phyloP scores from a whole-genome alignment of 1,284 basidiomycete genomes.

The Apiotrichum siamense region DNA sequence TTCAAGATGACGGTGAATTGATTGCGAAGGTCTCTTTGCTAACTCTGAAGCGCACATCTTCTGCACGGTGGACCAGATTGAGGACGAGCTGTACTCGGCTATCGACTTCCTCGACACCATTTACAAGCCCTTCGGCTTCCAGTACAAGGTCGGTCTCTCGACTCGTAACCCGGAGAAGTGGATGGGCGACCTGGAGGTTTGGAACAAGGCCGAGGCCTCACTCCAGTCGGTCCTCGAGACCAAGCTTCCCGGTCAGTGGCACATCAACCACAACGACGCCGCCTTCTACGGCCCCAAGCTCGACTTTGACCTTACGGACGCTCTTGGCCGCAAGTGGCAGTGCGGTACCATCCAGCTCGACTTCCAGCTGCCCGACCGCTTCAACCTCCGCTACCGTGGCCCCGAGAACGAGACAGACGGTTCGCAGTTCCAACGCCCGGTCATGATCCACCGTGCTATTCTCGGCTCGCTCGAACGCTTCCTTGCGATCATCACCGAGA shows the following conservation, averaged over 20 bases:
- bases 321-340: slow-evolving; percentile 87
- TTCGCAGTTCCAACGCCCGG: slow-evolving; percentile 66
- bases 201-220: slow-evolving; percentile 82
- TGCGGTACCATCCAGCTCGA: slow-evolving; percentile 95
- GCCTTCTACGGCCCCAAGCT: slow-evolving; percentile 95
- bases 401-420: slow-evolving; percentile 48
- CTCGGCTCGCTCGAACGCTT: slow-evolving; percentile 92
- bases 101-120: slow-evolving; percentile 94
- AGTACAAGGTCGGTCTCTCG: slow-evolving; percentile 92
- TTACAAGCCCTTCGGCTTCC: slow-evolving; percentile 95
- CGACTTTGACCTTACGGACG: slow-evolving; percentile 94
- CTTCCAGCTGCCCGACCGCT: slow-evolving; percentile 97
- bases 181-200: slow-evolving; percentile 82
- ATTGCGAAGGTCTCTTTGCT: background rate
- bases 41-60: slow-evolving; percentile 59
- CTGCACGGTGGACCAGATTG: slow-evolving; percentile 91
- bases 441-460: slow-evolving; percentile 98
- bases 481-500: slow-evolving; percentile 95
- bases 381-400: slow-evolving; percentile 88
- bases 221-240: slow-evolving; percentile 78
- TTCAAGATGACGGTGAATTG: slow-evolving; percentile 77
- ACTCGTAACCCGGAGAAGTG: slow-evolving; percentile 89
- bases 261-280: slow-evolving; percentile 90
- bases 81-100: slow-evolving; percentile 74
- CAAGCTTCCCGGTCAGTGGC: slow-evolving; percentile 85